Conservation (phyloP, 2,329 filamentous ascomycete genomes). For the Didymella sp. region DNA sequence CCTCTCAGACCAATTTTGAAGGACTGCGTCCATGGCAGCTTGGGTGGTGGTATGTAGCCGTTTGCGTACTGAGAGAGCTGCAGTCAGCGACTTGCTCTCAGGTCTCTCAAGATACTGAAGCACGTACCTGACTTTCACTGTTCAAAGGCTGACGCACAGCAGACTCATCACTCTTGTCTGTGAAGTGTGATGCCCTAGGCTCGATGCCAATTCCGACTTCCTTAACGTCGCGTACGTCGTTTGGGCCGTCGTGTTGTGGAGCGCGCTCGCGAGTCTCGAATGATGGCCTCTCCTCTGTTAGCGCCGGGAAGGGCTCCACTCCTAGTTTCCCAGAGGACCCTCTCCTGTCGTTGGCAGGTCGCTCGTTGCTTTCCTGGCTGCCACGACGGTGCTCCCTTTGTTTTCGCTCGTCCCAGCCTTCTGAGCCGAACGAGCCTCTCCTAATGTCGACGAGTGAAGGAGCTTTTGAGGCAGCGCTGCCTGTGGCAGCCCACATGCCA, state of each 20-base stretch:
- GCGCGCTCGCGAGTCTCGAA: conserved; percentile 13
- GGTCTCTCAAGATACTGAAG: conserved; percentile 7
- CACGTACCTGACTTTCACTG: conserved; percentile 29
- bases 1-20: conserved; percentile 64
- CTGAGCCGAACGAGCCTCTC: conserved; percentile 43
- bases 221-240: conserved; percentile 19
- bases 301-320: conserved; percentile 38
- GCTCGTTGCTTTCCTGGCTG: conserved; percentile 33
- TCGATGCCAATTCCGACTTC: conserved; percentile 11
- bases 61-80: conserved; percentile 40
- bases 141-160: conserved; percentile 22
- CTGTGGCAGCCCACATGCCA: conserved; percentile 56
- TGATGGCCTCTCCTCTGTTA: conserved; percentile 37
- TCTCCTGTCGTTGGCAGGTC: conserved; percentile 19
- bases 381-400: conserved; percentile 34
- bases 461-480: conserved; percentile 50
- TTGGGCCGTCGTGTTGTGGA: conserved; percentile 9
- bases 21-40: conserved; percentile 63
- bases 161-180: conserved; percentile 24
- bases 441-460: conserved; percentile 55
- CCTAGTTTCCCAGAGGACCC: conserved; percentile 26
- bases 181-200: conserved; percentile 28
- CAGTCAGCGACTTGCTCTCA: neutral
- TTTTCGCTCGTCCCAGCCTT: conserved; percentile 45
- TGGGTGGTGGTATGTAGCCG: conserved; percentile 54